Base-by-base conservation (phyloP, 768 basidiomycete species). In the Postia placenta region DNA sequence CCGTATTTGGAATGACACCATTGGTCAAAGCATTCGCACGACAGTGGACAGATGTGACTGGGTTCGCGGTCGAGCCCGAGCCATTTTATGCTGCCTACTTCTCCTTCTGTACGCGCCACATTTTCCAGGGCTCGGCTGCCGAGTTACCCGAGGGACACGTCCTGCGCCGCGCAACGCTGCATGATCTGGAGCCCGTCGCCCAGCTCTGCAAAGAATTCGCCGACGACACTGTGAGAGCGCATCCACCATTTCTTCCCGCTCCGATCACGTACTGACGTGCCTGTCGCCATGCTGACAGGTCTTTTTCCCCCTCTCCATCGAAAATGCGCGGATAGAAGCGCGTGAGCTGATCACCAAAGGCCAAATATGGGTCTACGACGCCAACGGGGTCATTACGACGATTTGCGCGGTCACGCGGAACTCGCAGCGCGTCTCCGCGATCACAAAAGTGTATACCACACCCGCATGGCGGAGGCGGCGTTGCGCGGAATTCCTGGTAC, bases 341-440 rank as follows among this genome's bases (percentile, higher is more conserved):
- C 48, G 49, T 1, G 71, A 74, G 47, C 68, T 81, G 41, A 72
- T 80, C 49, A 54, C 61, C 6, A 74, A 73, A 49, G 64, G 71
- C n/a, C 73, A 74, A 44, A 58, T 78, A 24, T 81, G 78, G 77
- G 62, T 81, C 22, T 76, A 75, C 57, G 75, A 76, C 45, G 66
- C 67, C 17, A 50, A 60, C 11, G 65, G 66, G 1, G 64, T 69
- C 43, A 60, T 76, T 43, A 68, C 76, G 3, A 74, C 72, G 17
- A 72, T 81, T 36, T 79, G 78, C 40, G 79, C 79, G 14, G 77
- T 74, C 19, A 75, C 79, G n/a, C 73, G 79, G n/a, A 68, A 68
- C 44, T 75, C 74, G 11, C 60, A 67, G 48, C 66, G 64, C 11
- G 74, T 79, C 20, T 72, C 75, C 12, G 77, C 75, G 2, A 78